These are phyloP conservation scores for Gillenia trifoliata DNA, from an alignment of 306 rosid genomes.

Conservation along the genomic window DNA sequence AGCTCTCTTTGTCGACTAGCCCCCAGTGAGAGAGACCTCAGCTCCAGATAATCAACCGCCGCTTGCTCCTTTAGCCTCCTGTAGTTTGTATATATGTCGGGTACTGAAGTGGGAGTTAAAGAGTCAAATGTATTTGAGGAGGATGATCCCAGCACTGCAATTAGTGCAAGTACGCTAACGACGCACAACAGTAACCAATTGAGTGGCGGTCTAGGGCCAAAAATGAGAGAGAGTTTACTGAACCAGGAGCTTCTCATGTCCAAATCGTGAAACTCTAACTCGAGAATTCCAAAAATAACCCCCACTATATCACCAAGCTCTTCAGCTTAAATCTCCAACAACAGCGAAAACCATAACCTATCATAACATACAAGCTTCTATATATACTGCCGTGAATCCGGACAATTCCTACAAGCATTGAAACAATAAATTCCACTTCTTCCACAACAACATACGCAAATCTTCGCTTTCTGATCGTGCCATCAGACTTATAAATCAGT, in stretches of 20 bases:
- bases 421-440: slow-evolving; percentile 36
- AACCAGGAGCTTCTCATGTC: slow-evolving; percentile 93
- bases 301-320: slow-evolving; percentile 31
- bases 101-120: slow-evolving; percentile 29
- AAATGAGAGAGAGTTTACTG: slow-evolving; percentile 53
- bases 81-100: slow-evolving; percentile 64
- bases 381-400: slow-evolving; percentile 33
- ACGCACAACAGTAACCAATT: slow-evolving; percentile 72
- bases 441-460: slow-evolving; percentile 24
- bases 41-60: slow-evolving; percentile 73
- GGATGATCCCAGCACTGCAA: slow-evolving; percentile 64
- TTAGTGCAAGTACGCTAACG: slow-evolving; percentile 59
- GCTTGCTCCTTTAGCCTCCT: slow-evolving; percentile 92
- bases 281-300: slow-evolving; percentile 19
- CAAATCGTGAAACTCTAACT: slow-evolving; percentile 34
- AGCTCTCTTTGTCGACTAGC: slow-evolving; percentile 57
- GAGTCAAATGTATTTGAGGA: slow-evolving; percentile 57
- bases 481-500: slow-evolving; percentile 23
- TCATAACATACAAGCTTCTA: slow-evolving; percentile 36
- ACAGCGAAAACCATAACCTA: slow-evolving; percentile 40
- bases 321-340: slow-evolving; percentile 44
- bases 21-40: slow-evolving; percentile 59
- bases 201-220: slow-evolving; percentile 69
- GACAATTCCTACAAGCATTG: slow-evolving; percentile 40
- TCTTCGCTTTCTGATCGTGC: slow-evolving; percentile 12